phyloP scores from a whole-genome alignment of 345 rosid species.

The rapeseed (Brassica napus) region DNA sequence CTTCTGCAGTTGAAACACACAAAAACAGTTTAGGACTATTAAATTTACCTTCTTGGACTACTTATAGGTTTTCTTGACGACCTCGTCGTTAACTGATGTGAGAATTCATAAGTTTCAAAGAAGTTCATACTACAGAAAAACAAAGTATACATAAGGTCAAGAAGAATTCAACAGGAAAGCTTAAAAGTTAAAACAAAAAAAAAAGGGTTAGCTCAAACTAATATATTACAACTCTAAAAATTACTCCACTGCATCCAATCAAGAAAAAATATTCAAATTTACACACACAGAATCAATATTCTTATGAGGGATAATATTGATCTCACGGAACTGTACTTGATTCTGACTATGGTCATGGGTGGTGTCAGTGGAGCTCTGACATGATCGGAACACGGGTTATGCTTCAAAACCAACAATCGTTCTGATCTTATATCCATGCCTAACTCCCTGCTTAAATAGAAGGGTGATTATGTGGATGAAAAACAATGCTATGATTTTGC shows the following conservation, averaged over 20 bases:
- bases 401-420: too few species aligned
- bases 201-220: background rate
- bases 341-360: too few species aligned
- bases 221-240: background rate
- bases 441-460: too few species aligned
- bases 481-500: too few species aligned
- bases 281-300: background rate
- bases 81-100: too few species aligned
- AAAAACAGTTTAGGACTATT: background rate
- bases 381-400: too few species aligned
- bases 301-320: background rate
- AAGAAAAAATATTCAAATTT: background rate
- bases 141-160: background rate
- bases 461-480: too few species aligned
- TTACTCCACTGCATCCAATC: background rate
- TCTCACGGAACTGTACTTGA: too few species aligned
- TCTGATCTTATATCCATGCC: too few species aligned
- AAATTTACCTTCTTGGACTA: background rate
- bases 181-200: background rate
- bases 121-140: background rate
- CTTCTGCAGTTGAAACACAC: background rate
- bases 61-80: background rate
- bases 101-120: background rate
- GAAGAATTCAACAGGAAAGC: background rate
- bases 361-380: too few species aligned